A percentile compares a stretch with the other conserved stretches of the same genome.
phyloP scores from a whole-genome alignment of 2,329 filamentous ascomycete species.

The Corinectria fuckeliana region DNA sequence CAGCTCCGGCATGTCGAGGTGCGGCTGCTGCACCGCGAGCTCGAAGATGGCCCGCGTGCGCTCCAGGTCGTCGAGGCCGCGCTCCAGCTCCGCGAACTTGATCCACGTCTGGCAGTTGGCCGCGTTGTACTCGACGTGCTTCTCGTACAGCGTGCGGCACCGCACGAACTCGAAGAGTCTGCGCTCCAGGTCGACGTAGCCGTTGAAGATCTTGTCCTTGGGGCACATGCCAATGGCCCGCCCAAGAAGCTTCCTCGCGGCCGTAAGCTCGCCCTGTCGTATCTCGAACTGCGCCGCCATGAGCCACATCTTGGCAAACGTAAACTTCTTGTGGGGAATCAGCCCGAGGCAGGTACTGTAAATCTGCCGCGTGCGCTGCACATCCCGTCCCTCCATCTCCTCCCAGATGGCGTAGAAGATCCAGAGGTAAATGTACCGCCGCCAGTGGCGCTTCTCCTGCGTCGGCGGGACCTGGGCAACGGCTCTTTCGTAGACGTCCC shows the following conservation, averaged over 20 bases:
- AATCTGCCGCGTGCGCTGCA: constrained; percentile 82
- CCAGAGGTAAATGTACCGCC: constrained; percentile 97
- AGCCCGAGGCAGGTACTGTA: constrained; percentile 88
- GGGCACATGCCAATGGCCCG: constrained; percentile 92
- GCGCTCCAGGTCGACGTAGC: constrained; percentile 91
- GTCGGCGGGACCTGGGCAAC: constrained; percentile 95
- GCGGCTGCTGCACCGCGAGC: constrained; percentile 80
- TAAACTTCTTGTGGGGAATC: constrained; percentile 95
- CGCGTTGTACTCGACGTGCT: constrained; percentile 91
- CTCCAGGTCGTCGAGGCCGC: constrained; percentile 87
- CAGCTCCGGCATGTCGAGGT: constrained; percentile 95
- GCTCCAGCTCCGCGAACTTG: constrained; percentile 91
- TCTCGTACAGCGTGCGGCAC: constrained; percentile 90
- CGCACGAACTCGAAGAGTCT: constrained; percentile 93
- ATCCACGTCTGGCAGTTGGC: constrained; percentile 95
- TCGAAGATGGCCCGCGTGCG: constrained; percentile 91
- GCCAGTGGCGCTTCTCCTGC: constrained; percentile 96
- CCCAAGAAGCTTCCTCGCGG: constrained; percentile 87
- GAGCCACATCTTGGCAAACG: constrained; percentile 96
- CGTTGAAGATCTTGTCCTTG: constrained; percentile 93
- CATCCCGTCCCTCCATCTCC: constrained; percentile 82
- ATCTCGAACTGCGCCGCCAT: constrained; percentile 93
- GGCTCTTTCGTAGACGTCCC: constrained; percentile 93
- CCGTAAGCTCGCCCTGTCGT: constrained; percentile 79
- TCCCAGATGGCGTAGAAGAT: constrained; percentile 97